Evolutionary conservation across 225 moss, liverwort and hornwort species (phyloP).

Genomic region (Climacium dendroides): DNA sequence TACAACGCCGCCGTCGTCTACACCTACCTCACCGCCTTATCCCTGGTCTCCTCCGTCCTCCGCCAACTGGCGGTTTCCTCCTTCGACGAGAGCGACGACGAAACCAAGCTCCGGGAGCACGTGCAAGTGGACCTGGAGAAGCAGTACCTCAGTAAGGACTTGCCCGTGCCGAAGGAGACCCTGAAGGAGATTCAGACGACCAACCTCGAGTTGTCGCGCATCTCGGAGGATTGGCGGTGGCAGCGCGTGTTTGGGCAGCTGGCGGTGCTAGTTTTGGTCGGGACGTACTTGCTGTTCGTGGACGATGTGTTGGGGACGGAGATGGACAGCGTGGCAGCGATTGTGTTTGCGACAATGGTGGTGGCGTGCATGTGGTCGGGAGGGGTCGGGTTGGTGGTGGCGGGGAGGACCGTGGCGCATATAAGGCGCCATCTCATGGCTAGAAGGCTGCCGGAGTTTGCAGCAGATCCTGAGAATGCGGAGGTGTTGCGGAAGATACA

Average conservation of each 20-base stretch:
- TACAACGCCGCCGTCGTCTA: constrained; percentile 7
- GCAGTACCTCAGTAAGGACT: neutral
- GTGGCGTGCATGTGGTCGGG: constrained; percentile 10
- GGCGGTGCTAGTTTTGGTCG: neutral
- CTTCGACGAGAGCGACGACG: neutral
- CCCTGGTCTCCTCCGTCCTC: neutral
- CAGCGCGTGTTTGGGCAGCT: constrained; percentile 12
- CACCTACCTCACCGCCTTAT: neutral
- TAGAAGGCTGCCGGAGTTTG: neutral
- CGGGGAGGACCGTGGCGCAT: neutral
- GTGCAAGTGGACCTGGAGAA: neutral
- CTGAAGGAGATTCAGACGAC: neutral
- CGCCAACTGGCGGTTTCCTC: neutral
- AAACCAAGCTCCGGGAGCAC: neutral
- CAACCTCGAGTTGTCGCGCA: neutral
- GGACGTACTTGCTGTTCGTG: constrained; percentile 8
- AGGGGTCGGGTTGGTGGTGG: neutral
- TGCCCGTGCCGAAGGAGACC: neutral
- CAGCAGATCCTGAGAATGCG: rapidly evolving
- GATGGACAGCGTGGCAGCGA: constrained; percentile 6
- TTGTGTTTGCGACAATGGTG: neutral
- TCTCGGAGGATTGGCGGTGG: constrained; percentile 14
- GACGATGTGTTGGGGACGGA: neutral
- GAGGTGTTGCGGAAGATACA: neutral
- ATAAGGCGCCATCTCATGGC: neutral